Base-by-base conservation (phyloP, 1,139 yeast species). In the Suhomyces chickasaworum region DNA sequence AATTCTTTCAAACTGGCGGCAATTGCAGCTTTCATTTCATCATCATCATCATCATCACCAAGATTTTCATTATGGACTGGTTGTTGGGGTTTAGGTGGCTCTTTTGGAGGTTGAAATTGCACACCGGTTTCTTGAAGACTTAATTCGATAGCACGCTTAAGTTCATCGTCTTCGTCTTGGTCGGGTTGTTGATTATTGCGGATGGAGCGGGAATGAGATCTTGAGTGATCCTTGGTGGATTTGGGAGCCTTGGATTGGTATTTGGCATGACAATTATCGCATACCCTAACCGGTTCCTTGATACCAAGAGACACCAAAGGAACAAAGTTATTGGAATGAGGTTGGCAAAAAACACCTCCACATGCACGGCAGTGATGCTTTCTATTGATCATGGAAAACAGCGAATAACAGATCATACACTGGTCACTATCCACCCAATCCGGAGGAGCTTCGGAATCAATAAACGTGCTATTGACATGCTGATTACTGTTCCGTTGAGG, bases 281-380 rank as follows among this genome's bases (percentile, higher is more conserved):
- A 93, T 1, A 93, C 97, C 50, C 99, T 75, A 1, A 91, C 98
- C 0, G 95, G 89, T 46, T 86, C 89, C 56, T 79, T 81, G 41
- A 95, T 89, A 1, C 99, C 99, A 48, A 88, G 74, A 42, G 86
- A 85, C 0, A 95, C 95, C 50, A 95, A 71, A 7, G 93, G 84
- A 34, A 82, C 71, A 45, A 68, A 75, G 54, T 87, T 82, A 8
- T 84, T 72, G 21, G 97, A 89, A 65, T 93, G 96, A 18, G 81
- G 78, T 53, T 88, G 93, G 64, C 96, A 85, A 59, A 79, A 93
- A 0, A 89, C 97, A 1, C 97, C 97, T 21, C 99, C 99, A 68
- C 99, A 93, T 43, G 96, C 87, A 46, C 99, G 78, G 63, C 99
- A 93, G 66, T 93, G 99, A 64, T 93, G 99, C 62, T 93, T 90